Percentiles rank a stretch among this genome's conserved stretches.
Evolutionary conservation across 1,284 basidiomycete species (phyloP).

Genomic region (Mycena sp.): DNA sequence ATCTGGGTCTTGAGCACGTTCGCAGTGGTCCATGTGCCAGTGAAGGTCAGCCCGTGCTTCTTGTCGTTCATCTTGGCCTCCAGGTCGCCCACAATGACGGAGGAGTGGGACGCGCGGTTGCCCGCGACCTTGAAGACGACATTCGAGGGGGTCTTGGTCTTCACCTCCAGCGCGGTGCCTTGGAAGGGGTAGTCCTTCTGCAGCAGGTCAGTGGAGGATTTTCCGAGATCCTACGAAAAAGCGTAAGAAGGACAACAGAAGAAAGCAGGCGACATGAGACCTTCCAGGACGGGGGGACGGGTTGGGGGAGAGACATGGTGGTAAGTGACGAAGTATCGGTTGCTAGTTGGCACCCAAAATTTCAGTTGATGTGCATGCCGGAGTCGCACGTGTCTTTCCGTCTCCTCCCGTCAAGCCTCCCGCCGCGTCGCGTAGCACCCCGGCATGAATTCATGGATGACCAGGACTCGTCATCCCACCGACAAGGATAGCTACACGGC

Average conservation of each 20-base stretch:
- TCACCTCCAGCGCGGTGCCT: slow-evolving; percentile 86
- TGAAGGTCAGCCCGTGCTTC: slow-evolving; percentile 91
- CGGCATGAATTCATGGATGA: no score
- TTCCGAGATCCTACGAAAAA: slow-evolving; percentile 85
- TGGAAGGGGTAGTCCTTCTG: slow-evolving; percentile 93
- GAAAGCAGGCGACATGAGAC: slow-evolving; percentile 51
- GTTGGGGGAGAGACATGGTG: slow-evolving; percentile 85
- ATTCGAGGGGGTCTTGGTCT: slow-evolving; percentile 93
- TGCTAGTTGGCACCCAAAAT: not conserved
- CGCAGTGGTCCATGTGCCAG: slow-evolving; percentile 94
- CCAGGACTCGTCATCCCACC: no score
- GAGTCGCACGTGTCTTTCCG: slow-evolving; percentile 16
- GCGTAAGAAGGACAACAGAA: not conserved
- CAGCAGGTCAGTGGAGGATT: slow-evolving; percentile 96
- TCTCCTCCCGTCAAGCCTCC: slow-evolving; percentile 9
- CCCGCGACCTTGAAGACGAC: slow-evolving; percentile 92
- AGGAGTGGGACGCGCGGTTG: slow-evolving; percentile 76
- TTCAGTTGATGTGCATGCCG: slow-evolving; percentile 10
- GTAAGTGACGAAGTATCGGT: slow-evolving; percentile 13
- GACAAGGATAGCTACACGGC: no score
- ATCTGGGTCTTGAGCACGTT: slow-evolving; percentile 93
- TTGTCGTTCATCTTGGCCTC: slow-evolving; percentile 92
- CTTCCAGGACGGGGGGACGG: slow-evolving; percentile 95
- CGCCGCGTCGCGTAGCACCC: not conserved
- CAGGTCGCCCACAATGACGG: slow-evolving; percentile 83